Base-by-base conservation (phyloP, 768 basidiomycete genomes). In the Boletus rubescentipes region DNA sequence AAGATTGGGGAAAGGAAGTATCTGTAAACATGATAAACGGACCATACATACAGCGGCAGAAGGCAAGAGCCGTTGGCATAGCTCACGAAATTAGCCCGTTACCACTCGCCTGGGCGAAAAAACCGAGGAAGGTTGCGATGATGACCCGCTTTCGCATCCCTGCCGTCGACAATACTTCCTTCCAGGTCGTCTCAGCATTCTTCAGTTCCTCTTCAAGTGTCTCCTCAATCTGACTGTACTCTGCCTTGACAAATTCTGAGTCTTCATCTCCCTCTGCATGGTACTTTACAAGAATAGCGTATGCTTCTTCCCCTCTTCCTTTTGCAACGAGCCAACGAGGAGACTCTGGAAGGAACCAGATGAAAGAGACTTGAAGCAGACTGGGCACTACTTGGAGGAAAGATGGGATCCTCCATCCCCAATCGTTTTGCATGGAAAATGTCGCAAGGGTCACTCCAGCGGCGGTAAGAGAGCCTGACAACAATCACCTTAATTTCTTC, bases 381-480 rank as follows among this genome's bases (percentile, higher is more conserved):
- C 77, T 79, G 2, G 85, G 85, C 0, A 76, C 61, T 21, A 78
- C 60, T 64, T 87, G 86, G 12, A 86, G 74, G 16, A 83, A 81
- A 0, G 57, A 54, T 0, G 84, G 85, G 21, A 86, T 83, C 18
- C 85, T 76, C 85, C 86, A 87, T 6, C 78, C 82, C 83, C 83
- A 84, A 61, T 82, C 75, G 46, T 61, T 78, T 0, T 58, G 43
- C 74, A 87, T 83, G 9, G 71, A 61, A 75, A 86, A 88, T 0
- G 86, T 87, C 5, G 83, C 82, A 29, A 86, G 77, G 0, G 85
- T 87, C 26, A n/a, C n/a, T n/a, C n/a, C n/a, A n/a, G n/a, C n/a
- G n/a, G n/a, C n/a, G n/a, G n/a, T n/a, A n/a, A n/a, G n/a, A n/a
- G n/a, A n/a, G n/a, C n/a, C n/a, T n/a, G n/a, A n/a, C n/a, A n/a